A percentile compares a stretch with the other conserved stretches of the same genome.
Conservation (phyloP, 2,329 filamentous ascomycete genomes). For the Colletotrichum filicis region DNA sequence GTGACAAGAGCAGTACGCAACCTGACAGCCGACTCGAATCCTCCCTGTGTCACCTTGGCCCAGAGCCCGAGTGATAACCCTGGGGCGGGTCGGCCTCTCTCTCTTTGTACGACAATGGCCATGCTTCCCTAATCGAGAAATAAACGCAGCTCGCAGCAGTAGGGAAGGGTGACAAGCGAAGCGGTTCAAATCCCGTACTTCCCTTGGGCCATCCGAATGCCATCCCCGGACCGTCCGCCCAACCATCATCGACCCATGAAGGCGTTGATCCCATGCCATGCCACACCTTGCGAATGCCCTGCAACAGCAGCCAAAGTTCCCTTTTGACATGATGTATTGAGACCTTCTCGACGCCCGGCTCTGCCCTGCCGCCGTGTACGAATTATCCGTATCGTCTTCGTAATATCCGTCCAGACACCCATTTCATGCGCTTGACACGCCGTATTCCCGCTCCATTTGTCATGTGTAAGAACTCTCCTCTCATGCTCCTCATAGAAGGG, state of each 20-base stretch:
- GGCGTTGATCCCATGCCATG: background rate
- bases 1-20: background rate
- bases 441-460: background rate
- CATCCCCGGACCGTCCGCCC: background rate
- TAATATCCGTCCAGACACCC: background rate
- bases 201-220: background rate
- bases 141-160: conserved; percentile 4
- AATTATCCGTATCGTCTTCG: background rate
- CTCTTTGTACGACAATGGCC: conserved; percentile 6
- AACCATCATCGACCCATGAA: background rate
- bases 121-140: conserved; percentile 12
- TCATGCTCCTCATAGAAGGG: background rate
- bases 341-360: background rate
- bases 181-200: background rate
- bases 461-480: background rate
- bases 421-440: background rate
- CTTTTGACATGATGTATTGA: background rate
- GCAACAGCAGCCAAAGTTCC: background rate
- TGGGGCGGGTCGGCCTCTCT: no score
- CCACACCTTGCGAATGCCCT: background rate
- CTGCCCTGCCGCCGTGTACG: background rate
- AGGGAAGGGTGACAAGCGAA: conserved; percentile 3
- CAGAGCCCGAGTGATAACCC: background rate
- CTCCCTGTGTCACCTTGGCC: conserved; percentile 7
- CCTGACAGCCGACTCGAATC: background rate